These are phyloP conservation scores for Sphaerulina vaccinii DNA, from an alignment of 2,329 filamentous ascomycete species.

Conservation along the genomic window DNA sequence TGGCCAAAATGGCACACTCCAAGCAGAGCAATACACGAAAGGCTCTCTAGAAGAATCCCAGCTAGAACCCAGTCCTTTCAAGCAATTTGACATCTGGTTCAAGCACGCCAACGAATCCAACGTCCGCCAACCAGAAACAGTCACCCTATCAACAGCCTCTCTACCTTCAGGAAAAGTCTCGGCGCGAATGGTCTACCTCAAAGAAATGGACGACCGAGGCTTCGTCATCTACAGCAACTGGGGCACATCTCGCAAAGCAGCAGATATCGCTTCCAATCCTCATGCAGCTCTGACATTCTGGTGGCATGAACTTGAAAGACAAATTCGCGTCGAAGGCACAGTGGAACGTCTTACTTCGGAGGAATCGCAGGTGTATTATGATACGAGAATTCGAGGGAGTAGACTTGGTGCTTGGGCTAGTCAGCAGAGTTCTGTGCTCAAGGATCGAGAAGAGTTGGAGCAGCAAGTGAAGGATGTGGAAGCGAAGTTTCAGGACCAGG, in stretches of 20 bases:
- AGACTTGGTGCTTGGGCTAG: slow-evolving; percentile 92
- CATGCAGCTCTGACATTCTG: slow-evolving; percentile 84
- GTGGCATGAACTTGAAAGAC: slow-evolving; percentile 83
- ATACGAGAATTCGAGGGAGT: slow-evolving; percentile 71
- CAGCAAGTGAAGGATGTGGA: slow-evolving; percentile 74
- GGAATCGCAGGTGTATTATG: slow-evolving; percentile 69
- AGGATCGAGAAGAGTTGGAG: slow-evolving; percentile 70
- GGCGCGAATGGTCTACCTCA: slow-evolving; percentile 86
- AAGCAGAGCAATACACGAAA: slow-evolving; percentile 74
- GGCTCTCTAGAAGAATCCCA: slow-evolving; percentile 61
- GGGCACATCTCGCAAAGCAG: slow-evolving; percentile 68
- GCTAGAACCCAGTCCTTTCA: slow-evolving; percentile 65
- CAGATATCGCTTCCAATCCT: slow-evolving; percentile 69
- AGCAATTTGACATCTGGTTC: slow-evolving; percentile 92
- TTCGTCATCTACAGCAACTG: slow-evolving; percentile 96
- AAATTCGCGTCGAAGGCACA: slow-evolving; percentile 83
- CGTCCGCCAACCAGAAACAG: slow-evolving; percentile 80
- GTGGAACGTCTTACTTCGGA: slow-evolving; percentile 64
- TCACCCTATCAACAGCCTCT: slow-evolving; percentile 78
- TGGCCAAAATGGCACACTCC: slow-evolving; percentile 55
- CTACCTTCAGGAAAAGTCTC: slow-evolving; percentile 82
- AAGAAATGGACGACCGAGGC: slow-evolving; percentile 79
- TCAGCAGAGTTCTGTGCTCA: slow-evolving; percentile 75
- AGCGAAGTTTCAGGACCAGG: slow-evolving; percentile 68
- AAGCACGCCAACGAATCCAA: slow-evolving; percentile 61